Conservation (phyloP, 106 monocot genomes). For the Apostasia shenzhenica region DNA sequence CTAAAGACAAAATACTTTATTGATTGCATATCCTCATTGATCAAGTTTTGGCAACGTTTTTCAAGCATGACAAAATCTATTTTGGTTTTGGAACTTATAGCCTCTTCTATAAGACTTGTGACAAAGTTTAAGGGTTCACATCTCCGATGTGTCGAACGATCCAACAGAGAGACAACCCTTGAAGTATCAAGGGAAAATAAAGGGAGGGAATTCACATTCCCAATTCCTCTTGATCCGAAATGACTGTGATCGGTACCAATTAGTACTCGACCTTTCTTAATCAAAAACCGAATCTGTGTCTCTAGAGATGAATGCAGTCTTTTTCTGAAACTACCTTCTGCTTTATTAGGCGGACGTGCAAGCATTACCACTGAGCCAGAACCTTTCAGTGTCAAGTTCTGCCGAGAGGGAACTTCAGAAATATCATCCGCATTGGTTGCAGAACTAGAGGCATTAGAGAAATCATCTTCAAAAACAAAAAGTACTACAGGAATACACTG, state of each 20-base stretch:
- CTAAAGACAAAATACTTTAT: constrained; percentile 82
- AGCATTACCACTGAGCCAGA: constrained; percentile 56
- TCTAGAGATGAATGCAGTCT: constrained; percentile 75
- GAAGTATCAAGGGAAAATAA: constrained; percentile 87
- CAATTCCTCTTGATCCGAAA: constrained; percentile 42
- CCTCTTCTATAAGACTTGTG: constrained; percentile 45
- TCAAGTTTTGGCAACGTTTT: constrained; percentile 26
- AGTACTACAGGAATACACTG: constrained; percentile 70
- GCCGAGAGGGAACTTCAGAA: constrained; percentile 21
- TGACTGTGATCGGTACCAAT: constrained; percentile 33
- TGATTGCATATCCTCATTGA: constrained; percentile 59
- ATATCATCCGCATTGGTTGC: constrained; percentile 27
- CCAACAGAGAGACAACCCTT: constrained; percentile 55
- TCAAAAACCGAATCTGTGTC: constrained; percentile 70
- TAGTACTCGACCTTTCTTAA: constrained; percentile 79
- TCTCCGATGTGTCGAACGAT: constrained; percentile 38
- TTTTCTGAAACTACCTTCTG: constrained; percentile 49
- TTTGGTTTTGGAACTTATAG: constrained; percentile 28
- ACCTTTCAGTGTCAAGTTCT: constrained; percentile 31
- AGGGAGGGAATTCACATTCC: constrained; percentile 38
- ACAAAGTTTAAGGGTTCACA: constrained; percentile 62
- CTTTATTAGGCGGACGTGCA: constrained; percentile 47
- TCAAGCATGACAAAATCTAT: constrained; percentile 38
- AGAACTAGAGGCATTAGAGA: constrained; percentile 27
- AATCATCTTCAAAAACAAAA: constrained; percentile 71